Evolutionary conservation across 2,329 filamentous ascomycete species (phyloP).

Genomic region (Canariomyces notabilis): DNA sequence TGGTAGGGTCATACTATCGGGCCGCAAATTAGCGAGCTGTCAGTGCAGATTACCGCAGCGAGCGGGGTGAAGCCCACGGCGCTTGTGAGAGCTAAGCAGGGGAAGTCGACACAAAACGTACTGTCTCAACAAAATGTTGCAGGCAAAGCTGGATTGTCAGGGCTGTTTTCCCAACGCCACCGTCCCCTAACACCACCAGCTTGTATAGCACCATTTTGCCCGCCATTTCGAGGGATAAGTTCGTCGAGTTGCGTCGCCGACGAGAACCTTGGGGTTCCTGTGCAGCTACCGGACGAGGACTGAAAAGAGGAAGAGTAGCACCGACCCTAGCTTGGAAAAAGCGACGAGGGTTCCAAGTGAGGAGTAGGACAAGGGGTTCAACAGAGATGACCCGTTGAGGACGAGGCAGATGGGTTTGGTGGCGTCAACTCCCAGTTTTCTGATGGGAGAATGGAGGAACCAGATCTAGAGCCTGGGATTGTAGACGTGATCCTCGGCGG

Average conservation of each 20-base stretch:
- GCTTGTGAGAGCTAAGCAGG: not conserved
- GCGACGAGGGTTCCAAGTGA: slow-evolving; percentile 14
- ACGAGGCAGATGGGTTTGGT: not conserved
- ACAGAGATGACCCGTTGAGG: not conserved
- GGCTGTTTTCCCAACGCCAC: slow-evolving; percentile 90
- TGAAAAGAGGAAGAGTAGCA: slow-evolving; percentile 12
- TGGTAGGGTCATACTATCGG: slow-evolving; percentile 73
- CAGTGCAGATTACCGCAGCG: slow-evolving; percentile 7
- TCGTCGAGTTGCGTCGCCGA: slow-evolving; percentile 4
- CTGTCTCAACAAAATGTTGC: slow-evolving; percentile 96
- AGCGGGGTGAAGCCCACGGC: not conserved
- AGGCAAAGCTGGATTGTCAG: slow-evolving; percentile 94
- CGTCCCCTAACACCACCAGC: slow-evolving; percentile 89
- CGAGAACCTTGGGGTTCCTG: not conserved
- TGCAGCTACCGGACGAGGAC: slow-evolving; percentile 14
- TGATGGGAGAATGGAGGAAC: not conserved
- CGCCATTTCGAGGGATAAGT: slow-evolving; percentile 55
- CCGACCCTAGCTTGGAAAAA: slow-evolving; percentile 20
- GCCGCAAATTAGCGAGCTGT: slow-evolving; percentile 15
- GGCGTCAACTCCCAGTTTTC: not conserved
- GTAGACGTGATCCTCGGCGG: slow-evolving; percentile 6
- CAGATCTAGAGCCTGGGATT: not conserved
- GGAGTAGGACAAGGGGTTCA: not conserved
- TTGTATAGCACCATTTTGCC: slow-evolving; percentile 96
- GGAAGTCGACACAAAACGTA: slow-evolving; percentile 36